A percentile compares a stretch with the other conserved stretches of the same genome.
Evolutionary conservation across 1,139 yeast species (phyloP).

Genomic region (Pichia sp.): DNA sequence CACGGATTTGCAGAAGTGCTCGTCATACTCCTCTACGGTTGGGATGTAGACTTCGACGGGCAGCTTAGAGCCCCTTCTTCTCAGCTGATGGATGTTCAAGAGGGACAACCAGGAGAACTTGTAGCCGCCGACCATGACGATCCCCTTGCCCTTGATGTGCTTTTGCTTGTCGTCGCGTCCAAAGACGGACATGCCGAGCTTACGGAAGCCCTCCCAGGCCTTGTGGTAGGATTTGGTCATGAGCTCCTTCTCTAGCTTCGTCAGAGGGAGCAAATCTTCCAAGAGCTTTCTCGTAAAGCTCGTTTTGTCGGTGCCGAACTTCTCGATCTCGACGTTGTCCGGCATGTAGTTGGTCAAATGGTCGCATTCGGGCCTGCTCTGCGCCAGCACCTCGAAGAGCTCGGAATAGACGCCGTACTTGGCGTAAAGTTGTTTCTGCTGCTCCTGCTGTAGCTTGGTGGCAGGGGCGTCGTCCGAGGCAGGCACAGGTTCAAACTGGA

Average conservation of each 20-base stretch:
- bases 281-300: slow-evolving; percentile 32
- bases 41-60: slow-evolving; percentile 65
- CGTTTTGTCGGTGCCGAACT: slow-evolving; percentile 34
- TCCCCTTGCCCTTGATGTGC: slow-evolving; percentile 43
- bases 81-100: slow-evolving; percentile 47
- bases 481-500: background rate
- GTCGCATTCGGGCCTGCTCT: slow-evolving; percentile 28
- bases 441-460: too few relatives aligned
- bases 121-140: slow-evolving; percentile 63
- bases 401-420: slow-evolving; percentile 10
- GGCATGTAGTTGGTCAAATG: slow-evolving; percentile 29
- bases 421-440: background rate
- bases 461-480: too few relatives aligned
- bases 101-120: slow-evolving; percentile 52
- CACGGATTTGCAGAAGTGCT: slow-evolving; percentile 43
- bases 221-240: slow-evolving; percentile 29
- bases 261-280: slow-evolving; percentile 28
- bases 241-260: slow-evolving; percentile 22
- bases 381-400: slow-evolving; percentile 28
- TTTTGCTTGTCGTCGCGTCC: slow-evolving; percentile 17
- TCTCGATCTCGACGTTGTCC: slow-evolving; percentile 32
- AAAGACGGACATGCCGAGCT: slow-evolving; percentile 23
- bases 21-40: slow-evolving; percentile 45
- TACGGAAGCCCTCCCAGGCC: slow-evolving; percentile 20
- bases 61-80: slow-evolving; percentile 48